Base-by-base conservation (phyloP, 2,329 filamentous ascomycete species). In the Epichloe gansuensis region DNA sequence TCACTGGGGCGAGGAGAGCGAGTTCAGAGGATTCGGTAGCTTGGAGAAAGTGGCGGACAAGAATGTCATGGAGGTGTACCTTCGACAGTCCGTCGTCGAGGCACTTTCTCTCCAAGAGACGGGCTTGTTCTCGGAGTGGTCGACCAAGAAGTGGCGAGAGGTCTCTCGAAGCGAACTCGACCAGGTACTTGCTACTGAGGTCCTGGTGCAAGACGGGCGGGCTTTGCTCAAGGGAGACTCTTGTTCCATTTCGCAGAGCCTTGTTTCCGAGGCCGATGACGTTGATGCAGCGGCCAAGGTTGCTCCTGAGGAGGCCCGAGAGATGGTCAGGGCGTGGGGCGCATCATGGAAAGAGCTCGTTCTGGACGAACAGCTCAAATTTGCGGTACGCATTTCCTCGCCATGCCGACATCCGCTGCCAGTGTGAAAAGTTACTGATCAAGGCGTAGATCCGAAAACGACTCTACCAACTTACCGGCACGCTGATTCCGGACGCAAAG, bases 391-490 rank as follows among this genome's bases (percentile, higher is more conserved):
- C 75, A 55, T 38, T 41, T 17, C 7, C 28, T 9, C 9, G 9
- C 3, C 8, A 11, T 31, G 4, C 3, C 8, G 31, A 11, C 9
- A 9, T 8, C 28, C 31, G 31, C 31, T 31, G 31, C 9, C 9
- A 31, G 31, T 11, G 9, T 1, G 7, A 31, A 31, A 31, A 31
- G 3, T 11, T 31, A 4, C 31, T 31, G 1, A 31, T 3, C 31
- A 3, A 31, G 31, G 31, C 37, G 35, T 7, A 96, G 91, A 76
- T 93, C 58, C 72, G 83, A 62, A 95, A 95, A 71, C 84, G 88
- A 54, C 72, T 90, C 56, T 81, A 85, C 66, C 86, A 93, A 66
- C 75, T 95, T 55, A 91, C 85, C n/a, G 88, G 88, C 55, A 80
- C 83, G 56, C 78, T 81, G 54, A 74, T 95, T 58, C 75, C 86